phyloP scores from a whole-genome alignment of 2,329 filamentous ascomycete genomes.

The Diatrype stigma region DNA sequence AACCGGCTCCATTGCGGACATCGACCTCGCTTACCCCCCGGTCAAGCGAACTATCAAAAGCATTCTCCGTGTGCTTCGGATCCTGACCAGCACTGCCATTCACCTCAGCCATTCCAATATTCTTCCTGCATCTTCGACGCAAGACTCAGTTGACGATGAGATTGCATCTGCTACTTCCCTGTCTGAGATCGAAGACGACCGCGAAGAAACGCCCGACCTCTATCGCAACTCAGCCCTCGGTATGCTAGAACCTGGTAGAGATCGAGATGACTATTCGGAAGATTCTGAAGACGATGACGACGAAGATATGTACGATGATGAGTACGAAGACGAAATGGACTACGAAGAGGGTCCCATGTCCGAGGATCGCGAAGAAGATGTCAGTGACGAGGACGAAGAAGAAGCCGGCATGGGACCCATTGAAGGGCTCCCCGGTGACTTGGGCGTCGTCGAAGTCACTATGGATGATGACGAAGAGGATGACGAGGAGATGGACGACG shows the following conservation, averaged over 20 bases:
- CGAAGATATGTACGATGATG: conserved; percentile 90
- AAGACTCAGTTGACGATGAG: conserved; percentile 74
- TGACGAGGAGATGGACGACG: conserved; percentile 58
- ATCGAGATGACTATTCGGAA: conserved; percentile 69
- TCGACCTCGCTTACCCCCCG: conserved; percentile 90
- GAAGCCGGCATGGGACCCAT: conserved; percentile 77
- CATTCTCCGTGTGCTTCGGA: conserved; percentile 83
- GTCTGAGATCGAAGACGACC: conserved; percentile 79
- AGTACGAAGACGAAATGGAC: conserved; percentile 89
- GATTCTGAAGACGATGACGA: conserved; percentile 71
- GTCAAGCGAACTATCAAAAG: conserved; percentile 95
- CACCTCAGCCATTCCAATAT: conserved; percentile 78
- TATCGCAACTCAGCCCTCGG: conserved; percentile 95
- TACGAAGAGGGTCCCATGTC: conserved; percentile 70
- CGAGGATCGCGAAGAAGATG: conserved; percentile 75
- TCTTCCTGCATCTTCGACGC: conserved; percentile 61
- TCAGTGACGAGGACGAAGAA: conserved; percentile 85
- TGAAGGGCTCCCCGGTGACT: conserved; percentile 65
- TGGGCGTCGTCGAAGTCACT: conserved; percentile 67
- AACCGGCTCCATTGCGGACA: conserved; percentile 88
- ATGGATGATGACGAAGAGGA: conserved; percentile 67
- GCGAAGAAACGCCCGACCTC: conserved; percentile 93
- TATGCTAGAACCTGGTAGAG: conserved; percentile 79
- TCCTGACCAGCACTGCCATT: conserved; percentile 82
- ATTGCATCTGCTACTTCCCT: conserved; percentile 83